Evolutionary conservation across 371 early-diverging fungal species (phyloP).

Genomic region (Circinella umbellata): DNA sequence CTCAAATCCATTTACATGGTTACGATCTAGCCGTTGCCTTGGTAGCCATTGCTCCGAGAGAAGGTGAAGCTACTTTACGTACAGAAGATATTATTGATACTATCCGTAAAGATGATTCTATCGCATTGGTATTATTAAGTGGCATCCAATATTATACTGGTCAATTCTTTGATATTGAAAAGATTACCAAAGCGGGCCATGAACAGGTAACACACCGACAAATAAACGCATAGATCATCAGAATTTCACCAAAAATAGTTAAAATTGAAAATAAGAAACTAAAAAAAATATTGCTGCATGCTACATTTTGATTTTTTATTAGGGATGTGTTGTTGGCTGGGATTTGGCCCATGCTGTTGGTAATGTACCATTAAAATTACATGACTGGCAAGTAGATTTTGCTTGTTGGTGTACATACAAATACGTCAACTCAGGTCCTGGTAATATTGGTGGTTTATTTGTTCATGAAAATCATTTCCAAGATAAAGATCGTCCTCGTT

Average conservation of each 20-base stretch:
- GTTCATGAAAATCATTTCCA: constrained; percentile 79
- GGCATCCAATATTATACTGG: constrained; percentile 98
- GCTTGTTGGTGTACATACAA: constrained; percentile 99
- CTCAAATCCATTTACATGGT: constrained; percentile 86
- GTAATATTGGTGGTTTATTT: constrained; percentile 91
- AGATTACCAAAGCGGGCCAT: constrained; percentile 85
- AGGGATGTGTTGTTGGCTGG: constrained; percentile 93
- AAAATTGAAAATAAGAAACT: background rate
- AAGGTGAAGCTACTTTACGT: constrained; percentile 73
- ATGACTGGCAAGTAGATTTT: constrained; percentile 98
- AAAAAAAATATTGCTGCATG: background rate
- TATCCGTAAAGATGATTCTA: constrained; percentile 75
- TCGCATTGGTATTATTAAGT: constrained; percentile 88
- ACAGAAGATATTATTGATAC: constrained; percentile 82
- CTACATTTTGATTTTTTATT: background rate
- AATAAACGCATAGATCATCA: background rate
- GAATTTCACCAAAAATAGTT: background rate
- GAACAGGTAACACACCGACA: constrained; percentile 59
- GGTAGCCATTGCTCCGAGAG: constrained; percentile 75
- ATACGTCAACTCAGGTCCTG: constrained; percentile 95
- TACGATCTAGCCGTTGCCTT: constrained; percentile 73
- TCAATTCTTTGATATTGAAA: constrained; percentile 88
- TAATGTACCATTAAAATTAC: constrained; percentile 86
- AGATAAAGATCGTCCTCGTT: constrained; percentile 54
- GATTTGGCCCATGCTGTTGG: constrained; percentile 98